These are phyloP conservation scores for Musa acuminata DNA, from an alignment of 176 grass and related monocot species.

Conservation along the genomic window DNA sequence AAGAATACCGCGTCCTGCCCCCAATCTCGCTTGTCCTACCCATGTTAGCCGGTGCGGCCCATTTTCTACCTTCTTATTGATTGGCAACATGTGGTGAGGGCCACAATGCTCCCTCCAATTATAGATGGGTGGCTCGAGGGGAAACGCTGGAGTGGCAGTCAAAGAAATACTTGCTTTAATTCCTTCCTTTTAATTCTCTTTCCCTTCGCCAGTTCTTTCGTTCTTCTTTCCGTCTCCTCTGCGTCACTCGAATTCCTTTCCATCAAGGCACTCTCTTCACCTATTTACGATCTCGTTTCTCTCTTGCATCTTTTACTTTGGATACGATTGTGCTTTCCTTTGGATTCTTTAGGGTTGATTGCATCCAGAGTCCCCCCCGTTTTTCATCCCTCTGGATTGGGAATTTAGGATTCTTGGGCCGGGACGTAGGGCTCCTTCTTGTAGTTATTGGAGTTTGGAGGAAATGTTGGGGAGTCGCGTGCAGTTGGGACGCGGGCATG, in stretches of 20 bases:
- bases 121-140: no score
- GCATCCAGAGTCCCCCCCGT: not conserved
- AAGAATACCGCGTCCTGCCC: no score
- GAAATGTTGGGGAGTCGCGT: not conserved
- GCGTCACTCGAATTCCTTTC: not conserved
- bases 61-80: no score
- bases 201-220: not conserved
- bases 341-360: not conserved
- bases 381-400: not conserved
- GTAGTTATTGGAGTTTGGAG: not conserved
- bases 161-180: not conserved
- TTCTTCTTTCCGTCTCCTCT: not conserved
- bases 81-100: rapidly evolving
- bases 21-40: no score
- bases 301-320: not conserved
- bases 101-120: no score
- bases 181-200: not conserved
- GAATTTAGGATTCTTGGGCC: not conserved
- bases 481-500: conserved; percentile 8
- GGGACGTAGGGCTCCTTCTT: not conserved
- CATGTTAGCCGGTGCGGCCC: no score
- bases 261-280: not conserved
- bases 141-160: no score
- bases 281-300: not conserved
- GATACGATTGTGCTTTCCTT: not conserved